phyloP scores from a whole-genome alignment of 2,329 filamentous ascomycete species.

The Xylariaceae sp. region DNA sequence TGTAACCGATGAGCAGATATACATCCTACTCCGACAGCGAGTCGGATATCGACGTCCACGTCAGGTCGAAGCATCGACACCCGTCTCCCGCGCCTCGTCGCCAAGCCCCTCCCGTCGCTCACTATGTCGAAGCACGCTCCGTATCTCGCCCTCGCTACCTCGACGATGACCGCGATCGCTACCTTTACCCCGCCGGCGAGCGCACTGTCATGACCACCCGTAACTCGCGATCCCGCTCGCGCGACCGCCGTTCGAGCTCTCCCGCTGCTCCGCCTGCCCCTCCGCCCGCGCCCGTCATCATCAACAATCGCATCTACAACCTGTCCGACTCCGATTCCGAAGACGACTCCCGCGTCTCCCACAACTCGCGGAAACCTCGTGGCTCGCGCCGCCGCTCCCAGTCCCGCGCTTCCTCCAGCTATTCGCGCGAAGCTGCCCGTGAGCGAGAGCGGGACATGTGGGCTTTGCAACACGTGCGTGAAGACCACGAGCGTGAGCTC shows the following conservation, averaged over 20 bases:
- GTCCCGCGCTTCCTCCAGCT: constrained; percentile 2
- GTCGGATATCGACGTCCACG: constrained; percentile 53
- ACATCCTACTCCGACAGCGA: constrained; percentile 48
- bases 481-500: constrained; percentile 31
- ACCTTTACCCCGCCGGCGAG: constrained; percentile 45
- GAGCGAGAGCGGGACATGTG: constrained; percentile 22
- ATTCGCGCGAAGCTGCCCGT: constrained; percentile 1
- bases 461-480: constrained; percentile 31
- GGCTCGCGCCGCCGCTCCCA: constrained; percentile 17
- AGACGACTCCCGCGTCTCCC: constrained; percentile 32
- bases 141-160: constrained; percentile 40
- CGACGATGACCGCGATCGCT: constrained; percentile 40
- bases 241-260: constrained; percentile 45
- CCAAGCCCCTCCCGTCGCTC: constrained; percentile 32
- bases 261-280: constrained; percentile 31
- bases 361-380: constrained; percentile 16
- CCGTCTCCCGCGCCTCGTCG: constrained; percentile 30
- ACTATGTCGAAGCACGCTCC: constrained; percentile 45
- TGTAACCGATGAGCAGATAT: constrained; percentile 27
- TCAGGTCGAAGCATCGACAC: constrained; percentile 38
- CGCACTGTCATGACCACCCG: constrained; percentile 45
- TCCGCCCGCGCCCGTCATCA: constrained; percentile 47
- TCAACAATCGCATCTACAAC: constrained; percentile 56
- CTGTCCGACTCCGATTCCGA: constrained; percentile 37
- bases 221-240: constrained; percentile 44